A percentile compares a stretch with the other conserved stretches of the same genome.
phyloP scores from a whole-genome alignment of 257 asterid species.

The Nicotiana obtusifolia region DNA sequence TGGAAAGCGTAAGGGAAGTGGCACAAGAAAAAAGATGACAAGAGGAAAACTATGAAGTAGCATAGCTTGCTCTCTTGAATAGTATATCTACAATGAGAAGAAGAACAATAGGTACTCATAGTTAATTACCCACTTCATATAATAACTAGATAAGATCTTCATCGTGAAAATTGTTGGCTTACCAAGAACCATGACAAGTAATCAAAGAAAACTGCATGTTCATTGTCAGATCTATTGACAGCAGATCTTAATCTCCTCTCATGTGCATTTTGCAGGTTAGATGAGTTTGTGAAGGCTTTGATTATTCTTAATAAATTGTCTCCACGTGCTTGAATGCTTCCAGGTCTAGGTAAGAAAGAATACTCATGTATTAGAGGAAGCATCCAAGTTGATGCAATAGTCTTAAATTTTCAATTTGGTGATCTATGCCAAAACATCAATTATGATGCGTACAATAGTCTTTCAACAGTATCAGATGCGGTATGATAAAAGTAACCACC shows the following conservation, averaged over 20 bases:
- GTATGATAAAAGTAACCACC: constrained; percentile 98
- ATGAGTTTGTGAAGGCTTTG: constrained; percentile 78
- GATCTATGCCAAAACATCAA: constrained; percentile 54
- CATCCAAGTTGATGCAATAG: constrained; percentile 6
- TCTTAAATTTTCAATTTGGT: constrained; percentile 22
- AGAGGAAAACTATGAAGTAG: constrained; percentile 74
- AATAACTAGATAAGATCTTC: not conserved
- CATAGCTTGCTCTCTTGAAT: constrained; percentile 65
- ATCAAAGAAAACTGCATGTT: constrained; percentile 69
- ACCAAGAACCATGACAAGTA: constrained; percentile 73
- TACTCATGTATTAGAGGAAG: constrained; percentile 25
- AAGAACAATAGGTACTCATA: not conserved
- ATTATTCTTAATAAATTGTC: constrained; percentile 68
- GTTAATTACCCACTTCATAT: not conserved
- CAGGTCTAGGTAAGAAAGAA: constrained; percentile 56
- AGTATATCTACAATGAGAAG: constrained; percentile 43
- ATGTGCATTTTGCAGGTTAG: constrained; percentile 65
- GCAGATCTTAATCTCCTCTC: constrained; percentile 51
- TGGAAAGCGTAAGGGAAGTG: constrained; percentile 55
- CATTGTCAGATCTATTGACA: constrained; percentile 39
- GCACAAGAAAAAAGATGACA: constrained; percentile 72
- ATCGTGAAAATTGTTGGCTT: constrained; percentile 24
- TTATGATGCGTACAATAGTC: constrained; percentile 83
- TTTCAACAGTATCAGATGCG: constrained; percentile 92
- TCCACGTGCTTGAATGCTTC: constrained; percentile 99